Conservation (phyloP, 2,329 filamentous ascomycete genomes). For the Calonectria pseudoturangicola region DNA sequence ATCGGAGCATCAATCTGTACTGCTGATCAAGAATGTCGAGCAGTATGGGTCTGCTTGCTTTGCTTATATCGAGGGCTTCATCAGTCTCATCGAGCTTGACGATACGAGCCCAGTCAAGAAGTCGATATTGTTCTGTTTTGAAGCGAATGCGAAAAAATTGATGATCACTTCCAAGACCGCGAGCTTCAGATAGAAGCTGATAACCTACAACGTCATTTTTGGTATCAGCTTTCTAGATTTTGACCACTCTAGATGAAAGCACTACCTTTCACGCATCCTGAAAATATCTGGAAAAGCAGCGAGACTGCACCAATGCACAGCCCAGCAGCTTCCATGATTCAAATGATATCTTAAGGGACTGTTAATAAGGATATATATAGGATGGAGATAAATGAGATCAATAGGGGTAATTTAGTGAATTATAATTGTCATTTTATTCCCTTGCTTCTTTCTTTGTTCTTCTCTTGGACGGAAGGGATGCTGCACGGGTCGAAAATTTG, state of each 20-base stretch:
- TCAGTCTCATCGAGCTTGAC: background rate
- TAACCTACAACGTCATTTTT: background rate
- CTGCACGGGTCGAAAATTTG: too few species aligned
- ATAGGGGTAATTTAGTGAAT: too few species aligned
- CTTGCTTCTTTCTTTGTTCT: too few species aligned
- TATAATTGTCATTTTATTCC: too few species aligned
- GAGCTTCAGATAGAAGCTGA: background rate
- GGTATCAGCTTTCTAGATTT: background rate
- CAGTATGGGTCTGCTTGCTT: background rate
- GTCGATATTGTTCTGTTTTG: background rate
- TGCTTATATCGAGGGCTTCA: background rate
- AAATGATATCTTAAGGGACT: background rate
- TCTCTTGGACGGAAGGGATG: too few species aligned
- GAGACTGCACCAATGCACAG: background rate
- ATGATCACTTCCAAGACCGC: background rate
- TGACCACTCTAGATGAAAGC: too few species aligned
- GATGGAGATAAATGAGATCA: too few species aligned
- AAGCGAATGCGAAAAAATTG: background rate
- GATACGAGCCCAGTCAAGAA: constrained; percentile 1
- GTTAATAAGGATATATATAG: too few species aligned
- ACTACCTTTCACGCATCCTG: background rate
- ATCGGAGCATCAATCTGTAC: background rate
- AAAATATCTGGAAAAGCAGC: background rate
- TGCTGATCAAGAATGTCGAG: constrained; percentile 6
- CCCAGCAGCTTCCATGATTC: background rate